A percentile compares a stretch with the other conserved stretches of the same genome.
Evolutionary conservation across 1,284 basidiomycete genomes (phyloP).

Genomic region (Tilletia indica): DNA sequence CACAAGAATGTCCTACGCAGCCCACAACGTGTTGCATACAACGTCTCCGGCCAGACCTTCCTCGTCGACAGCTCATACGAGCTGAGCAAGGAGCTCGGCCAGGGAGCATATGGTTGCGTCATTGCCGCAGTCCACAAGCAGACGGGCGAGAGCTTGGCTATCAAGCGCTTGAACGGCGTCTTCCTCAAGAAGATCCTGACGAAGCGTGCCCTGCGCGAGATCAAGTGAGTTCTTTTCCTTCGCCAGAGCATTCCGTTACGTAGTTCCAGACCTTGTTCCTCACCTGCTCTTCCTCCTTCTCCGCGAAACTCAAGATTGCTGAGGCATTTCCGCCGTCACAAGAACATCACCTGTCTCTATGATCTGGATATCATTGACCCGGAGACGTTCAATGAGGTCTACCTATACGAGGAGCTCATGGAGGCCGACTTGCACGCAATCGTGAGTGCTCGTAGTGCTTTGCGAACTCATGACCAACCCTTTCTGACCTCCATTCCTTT

Average conservation of each 20-base stretch:
- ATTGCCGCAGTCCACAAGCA: conserved; percentile 50
- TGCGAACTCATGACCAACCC: not conserved
- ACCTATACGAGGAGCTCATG: conserved; percentile 69
- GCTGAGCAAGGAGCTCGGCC: conserved; percentile 51
- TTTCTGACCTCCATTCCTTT: conserved; percentile 12
- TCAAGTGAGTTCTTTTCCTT: conserved; percentile 37
- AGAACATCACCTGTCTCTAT: conserved; percentile 56
- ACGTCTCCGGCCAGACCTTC: conserved; percentile 51
- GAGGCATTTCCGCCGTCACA: conserved; percentile 54
- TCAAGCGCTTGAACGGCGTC: conserved; percentile 55
- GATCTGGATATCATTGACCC: conserved; percentile 56
- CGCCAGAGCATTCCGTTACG: not conserved
- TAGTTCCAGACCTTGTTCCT: not conserved
- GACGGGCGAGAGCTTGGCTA: conserved; percentile 53
- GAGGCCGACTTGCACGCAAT: conserved; percentile 99
- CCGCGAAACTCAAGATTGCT: conserved; percentile 30
- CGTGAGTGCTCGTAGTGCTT: conserved; percentile 60
- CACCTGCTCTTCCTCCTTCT: conserved; percentile 1
- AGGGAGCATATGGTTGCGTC: conserved; percentile 55
- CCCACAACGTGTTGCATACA: conserved; percentile 29
- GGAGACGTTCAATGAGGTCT: conserved; percentile 53
- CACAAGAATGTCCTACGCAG: not conserved
- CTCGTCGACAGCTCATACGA: conserved; percentile 52
- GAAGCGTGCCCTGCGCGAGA: conserved; percentile 53
- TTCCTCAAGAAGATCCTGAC: conserved; percentile 54